Percentiles rank a stretch among this genome's conserved stretches.
Evolutionary conservation across 257 asterid species (phyloP).

Genomic region (Perilla frutescens): DNA sequence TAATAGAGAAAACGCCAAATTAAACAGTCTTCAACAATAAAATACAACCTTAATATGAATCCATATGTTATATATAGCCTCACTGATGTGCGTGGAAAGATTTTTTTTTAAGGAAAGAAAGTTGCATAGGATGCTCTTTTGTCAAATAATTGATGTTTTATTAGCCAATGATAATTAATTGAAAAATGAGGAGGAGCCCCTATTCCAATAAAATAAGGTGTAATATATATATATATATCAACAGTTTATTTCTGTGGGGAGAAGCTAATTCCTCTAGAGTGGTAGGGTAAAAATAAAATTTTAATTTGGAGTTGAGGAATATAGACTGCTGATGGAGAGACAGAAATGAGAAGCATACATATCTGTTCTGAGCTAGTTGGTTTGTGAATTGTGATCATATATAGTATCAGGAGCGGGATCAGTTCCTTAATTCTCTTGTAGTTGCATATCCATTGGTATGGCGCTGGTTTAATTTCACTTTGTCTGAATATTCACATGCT

Average conservation of each 20-base stretch:
- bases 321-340: too few relatives aligned
- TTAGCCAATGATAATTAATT: slow-evolving; percentile 11
- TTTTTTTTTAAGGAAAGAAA: background rate
- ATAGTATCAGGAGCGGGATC: too few relatives aligned
- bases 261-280: too few relatives aligned
- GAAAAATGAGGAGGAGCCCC: background rate
- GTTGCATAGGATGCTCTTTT: slow-evolving; percentile 38
- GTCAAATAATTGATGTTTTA: slow-evolving; percentile 32
- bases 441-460: slow-evolving; percentile 25
- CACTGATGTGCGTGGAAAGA: too few relatives aligned
- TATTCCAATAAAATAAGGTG: slow-evolving; percentile 14
- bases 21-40: background rate
- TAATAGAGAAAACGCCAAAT: too few relatives aligned
- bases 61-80: too few relatives aligned
- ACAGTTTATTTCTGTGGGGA: too few relatives aligned
- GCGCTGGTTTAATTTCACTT: slow-evolving; percentile 33
- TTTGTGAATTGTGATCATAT: background rate
- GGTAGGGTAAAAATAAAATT: too few relatives aligned
- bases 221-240: too few relatives aligned
- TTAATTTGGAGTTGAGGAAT: slow-evolving; percentile 31
- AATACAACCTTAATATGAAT: too few relatives aligned
- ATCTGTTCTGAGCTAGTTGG: too few relatives aligned
- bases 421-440: background rate
- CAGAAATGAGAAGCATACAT: too few relatives aligned
- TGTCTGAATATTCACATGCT: slow-evolving; percentile 52